These are phyloP conservation scores for Aureobasidium sp. DNA, from an alignment of 2,329 filamentous ascomycete genomes.

Conservation along the genomic window DNA sequence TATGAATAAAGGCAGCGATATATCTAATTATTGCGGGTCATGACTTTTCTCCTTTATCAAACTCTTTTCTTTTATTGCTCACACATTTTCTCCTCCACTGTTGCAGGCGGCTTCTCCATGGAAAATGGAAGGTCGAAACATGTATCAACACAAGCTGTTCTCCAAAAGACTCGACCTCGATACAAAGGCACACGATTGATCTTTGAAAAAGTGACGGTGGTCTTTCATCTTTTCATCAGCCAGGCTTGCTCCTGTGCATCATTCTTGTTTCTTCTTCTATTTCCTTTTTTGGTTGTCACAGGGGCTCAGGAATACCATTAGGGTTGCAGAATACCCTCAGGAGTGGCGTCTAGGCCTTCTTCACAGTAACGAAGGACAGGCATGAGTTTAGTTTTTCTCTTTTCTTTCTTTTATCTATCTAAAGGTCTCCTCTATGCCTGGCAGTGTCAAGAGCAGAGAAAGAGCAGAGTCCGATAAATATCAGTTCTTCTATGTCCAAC, in stretches of 20 bases:
- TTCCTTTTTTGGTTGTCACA: background rate
- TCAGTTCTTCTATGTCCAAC: background rate
- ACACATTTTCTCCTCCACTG: background rate
- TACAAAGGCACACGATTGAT: background rate
- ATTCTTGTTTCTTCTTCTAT: background rate
- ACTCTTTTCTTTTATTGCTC: background rate
- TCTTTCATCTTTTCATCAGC: background rate
- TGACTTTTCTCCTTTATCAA: slow-evolving; percentile 1
- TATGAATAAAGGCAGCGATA: slow-evolving; percentile 44
- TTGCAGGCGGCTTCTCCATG: background rate
- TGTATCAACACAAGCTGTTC: slow-evolving; percentile 1
- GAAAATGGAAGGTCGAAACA: background rate
- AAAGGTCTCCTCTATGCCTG: background rate
- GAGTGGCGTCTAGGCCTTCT: background rate
- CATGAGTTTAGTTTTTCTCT: background rate
- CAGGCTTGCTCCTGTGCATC: slow-evolving; percentile 5
- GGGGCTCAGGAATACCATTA: background rate
- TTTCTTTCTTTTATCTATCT: background rate
- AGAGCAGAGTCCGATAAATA: background rate
- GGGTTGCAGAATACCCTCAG: background rate
- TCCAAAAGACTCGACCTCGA: background rate
- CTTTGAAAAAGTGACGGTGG: background rate
- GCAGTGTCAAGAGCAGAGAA: background rate
- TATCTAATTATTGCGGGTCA: slow-evolving; percentile 7
- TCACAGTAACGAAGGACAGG: background rate